Evolutionary conservation across 78 protist species (phyloP), one percentile per base, ranked within the genome.

Genomic region (Cavenderia fasciculata): DNA sequence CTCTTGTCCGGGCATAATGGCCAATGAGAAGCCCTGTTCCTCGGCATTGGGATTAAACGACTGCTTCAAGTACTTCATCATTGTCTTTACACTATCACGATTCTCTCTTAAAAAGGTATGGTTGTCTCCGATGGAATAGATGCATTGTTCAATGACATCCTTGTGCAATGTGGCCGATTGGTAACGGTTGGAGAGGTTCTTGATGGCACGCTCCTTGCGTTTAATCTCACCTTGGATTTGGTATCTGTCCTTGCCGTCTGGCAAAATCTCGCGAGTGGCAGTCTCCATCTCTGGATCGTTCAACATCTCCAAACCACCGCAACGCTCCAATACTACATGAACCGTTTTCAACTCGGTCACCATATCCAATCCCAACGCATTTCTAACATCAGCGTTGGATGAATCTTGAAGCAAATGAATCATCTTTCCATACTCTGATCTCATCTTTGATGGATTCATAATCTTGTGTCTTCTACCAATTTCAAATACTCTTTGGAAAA

Each of bases 401-500:
- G 95, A 62, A 62, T 97, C 98, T 79, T 88, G 94, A 33, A 97
- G 63, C n/a, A 96, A 21, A 84, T 88, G 90, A 49, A 97, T 44
- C 66, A 97, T 88, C 72, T 95, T 96, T 46, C 97, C 99, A 92
- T 97, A 95, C 33, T 77, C 91, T 33, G 87, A 14, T 41, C 98
- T 82, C 95, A 91, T 78, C 12, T 79, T 86, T 34, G 89, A 95
- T 23, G 99, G 99, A 86, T 97, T 97, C 92, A 95, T 74, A 59
- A 96, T 85, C 85, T 97, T 97, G 86, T 95, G 92, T 34, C 99
- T 78, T 29, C 99, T 88, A 65, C 93, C 98, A 18, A 96, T 59
- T 86, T 97, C 97, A 46, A 96, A 94, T 21, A 94, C 94, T 36
- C 40, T 49, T 43, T 86, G 94, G 56, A 94, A 94, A 59, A 91